Evolutionary conservation across 257 asterid genomes (phyloP), one percentile per base, ranked within the genome.

Genomic region (Jasminum sambac): DNA sequence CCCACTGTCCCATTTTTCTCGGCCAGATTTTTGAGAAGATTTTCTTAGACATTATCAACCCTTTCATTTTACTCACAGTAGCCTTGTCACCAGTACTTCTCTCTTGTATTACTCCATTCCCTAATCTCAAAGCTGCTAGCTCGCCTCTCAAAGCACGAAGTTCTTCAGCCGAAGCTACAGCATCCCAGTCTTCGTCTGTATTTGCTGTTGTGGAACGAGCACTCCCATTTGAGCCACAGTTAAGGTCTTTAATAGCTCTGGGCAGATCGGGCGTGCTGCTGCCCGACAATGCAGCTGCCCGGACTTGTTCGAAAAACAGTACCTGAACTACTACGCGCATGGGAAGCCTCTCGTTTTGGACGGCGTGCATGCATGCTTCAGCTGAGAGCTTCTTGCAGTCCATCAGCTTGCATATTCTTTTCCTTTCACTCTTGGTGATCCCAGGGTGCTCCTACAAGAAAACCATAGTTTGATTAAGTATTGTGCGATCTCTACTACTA

Each of bases 111-210:
- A 78, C 82, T 66, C 84, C 85, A 24, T 78, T 83, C 14, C 85
- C 86, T 69, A 85, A 19, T 74, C 88, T 77, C 34, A 89, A 48
- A 34, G 90, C 84, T 7, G 91, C 87, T 44, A 89, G 71, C 81
- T 89, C 96, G 8, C 91, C 81, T 73, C 89, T 87, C 59, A 87
- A 81, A 12, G 90, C 86, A 48, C 79, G 79, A 38, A 90, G 90
- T 79, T 90, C 96, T 61, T 90, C 92, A 0, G 84, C 87, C 4
- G 93, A 82, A 12, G 88, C 91, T 23, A 83, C 81, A 2, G 81
- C 90, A 19, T 90, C 96, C 96, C 96, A 90, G 2, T 88, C 96
- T 70, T 87, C 96, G 52, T 90, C 96, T 25, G 86, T 78, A 74
- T 83, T 82, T 11, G 90, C 81, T 2, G 87, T 80, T 13, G 84